phyloP scores from a whole-genome alignment of 2,329 filamentous ascomycete genomes.

The Rhynchosporium agropyri region DNA sequence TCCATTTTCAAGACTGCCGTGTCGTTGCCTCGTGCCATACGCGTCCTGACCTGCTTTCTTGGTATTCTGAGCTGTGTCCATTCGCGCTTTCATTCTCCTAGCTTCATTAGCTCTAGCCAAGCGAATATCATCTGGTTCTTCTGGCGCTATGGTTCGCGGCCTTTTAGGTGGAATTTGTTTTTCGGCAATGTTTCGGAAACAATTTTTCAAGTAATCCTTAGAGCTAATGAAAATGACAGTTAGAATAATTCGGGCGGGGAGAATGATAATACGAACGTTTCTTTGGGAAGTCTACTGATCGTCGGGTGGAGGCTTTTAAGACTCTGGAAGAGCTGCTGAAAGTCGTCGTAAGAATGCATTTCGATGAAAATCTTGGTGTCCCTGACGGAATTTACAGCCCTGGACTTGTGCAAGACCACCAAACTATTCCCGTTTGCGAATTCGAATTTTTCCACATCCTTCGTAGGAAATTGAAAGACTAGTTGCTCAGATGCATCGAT shows the following conservation, averaged over 20 bases:
- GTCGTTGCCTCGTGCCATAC: background rate
- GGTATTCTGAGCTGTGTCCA: background rate
- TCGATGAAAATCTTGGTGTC: slow-evolving; percentile 16
- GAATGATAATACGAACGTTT: background rate
- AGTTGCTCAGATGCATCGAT: background rate
- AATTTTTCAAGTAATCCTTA: slow-evolving; percentile 19
- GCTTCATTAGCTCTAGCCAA: slow-evolving; percentile 10
- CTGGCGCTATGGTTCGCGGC: background rate
- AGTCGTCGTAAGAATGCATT: slow-evolving; percentile 3
- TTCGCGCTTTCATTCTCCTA: background rate
- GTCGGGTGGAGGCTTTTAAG: slow-evolving; percentile 1
- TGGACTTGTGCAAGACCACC: slow-evolving; percentile 11
- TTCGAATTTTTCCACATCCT: slow-evolving; percentile 1
- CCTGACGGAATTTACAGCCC: background rate
- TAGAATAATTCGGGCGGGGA: background rate
- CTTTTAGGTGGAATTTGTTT: background rate
- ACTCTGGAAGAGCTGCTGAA: slow-evolving; percentile 10
- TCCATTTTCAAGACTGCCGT: background rate
- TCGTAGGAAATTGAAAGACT: slow-evolving; percentile 1
- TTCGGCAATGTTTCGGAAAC: slow-evolving; percentile 6
- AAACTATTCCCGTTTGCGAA: background rate
- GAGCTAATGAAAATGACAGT: background rate
- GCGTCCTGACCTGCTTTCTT: background rate
- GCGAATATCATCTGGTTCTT: slow-evolving; percentile 18
- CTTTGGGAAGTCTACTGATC: background rate